A percentile compares a stretch with the other conserved stretches of the same genome.
Evolutionary conservation across 2,329 filamentous ascomycete species (phyloP).

Genomic region (Phyllosticta ampelicida): DNA sequence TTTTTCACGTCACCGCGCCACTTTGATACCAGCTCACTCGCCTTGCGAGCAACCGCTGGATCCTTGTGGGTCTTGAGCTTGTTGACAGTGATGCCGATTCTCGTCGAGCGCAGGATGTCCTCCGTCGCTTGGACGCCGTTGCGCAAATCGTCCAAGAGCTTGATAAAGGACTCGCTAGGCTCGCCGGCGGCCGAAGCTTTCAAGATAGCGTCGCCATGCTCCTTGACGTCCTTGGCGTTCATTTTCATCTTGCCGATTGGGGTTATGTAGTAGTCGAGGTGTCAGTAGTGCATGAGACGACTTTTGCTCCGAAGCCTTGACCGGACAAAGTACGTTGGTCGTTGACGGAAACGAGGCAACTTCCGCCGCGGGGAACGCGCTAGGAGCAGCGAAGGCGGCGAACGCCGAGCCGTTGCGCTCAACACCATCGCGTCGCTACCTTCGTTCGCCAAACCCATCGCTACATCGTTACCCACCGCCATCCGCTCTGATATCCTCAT

Average conservation of each 20-base stretch:
- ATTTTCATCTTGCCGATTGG: constrained; percentile 35
- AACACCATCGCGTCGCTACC: not conserved
- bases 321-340: constrained; percentile 2
- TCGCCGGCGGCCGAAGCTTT: constrained; percentile 71
- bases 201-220: constrained; percentile 65
- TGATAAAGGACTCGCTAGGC: constrained; percentile 58
- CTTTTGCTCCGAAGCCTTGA: not conserved
- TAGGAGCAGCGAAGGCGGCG: not conserved
- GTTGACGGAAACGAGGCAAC: constrained; percentile 3
- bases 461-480: not conserved
- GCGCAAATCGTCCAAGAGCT: constrained; percentile 67
- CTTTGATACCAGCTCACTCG: constrained; percentile 73
- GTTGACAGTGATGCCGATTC: constrained; percentile 80
- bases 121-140: constrained; percentile 75
- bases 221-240: constrained; percentile 72
- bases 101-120: constrained; percentile 81
- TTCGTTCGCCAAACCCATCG: not conserved
- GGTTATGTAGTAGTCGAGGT: not conserved
- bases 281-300: not conserved
- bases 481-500: not conserved
- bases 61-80: constrained; percentile 76
- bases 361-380: constrained; percentile 11
- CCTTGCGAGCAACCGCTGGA: constrained; percentile 57
- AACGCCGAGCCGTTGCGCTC: not conserved
- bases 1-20: constrained; percentile 72